A percentile compares a stretch with the other conserved stretches of the same genome.
phyloP scores from a whole-genome alignment of 2,329 filamentous ascomycete species.

The Fusarium verticillioides region DNA sequence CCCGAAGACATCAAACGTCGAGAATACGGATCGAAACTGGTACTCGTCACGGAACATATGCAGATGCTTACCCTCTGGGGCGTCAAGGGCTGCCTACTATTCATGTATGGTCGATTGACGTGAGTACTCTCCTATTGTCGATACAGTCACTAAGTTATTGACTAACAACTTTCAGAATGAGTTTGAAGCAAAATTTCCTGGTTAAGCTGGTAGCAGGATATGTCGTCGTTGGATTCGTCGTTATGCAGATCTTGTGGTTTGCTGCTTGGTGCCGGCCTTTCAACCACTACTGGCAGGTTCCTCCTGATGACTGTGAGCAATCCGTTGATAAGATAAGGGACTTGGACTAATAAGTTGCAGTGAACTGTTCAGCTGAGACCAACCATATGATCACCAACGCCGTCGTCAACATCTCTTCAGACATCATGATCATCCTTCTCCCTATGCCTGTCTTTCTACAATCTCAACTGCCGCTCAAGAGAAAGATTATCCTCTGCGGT shows the following conservation, averaged over 20 bases:
- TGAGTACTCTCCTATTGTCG: constrained; percentile 39
- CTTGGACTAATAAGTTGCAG: neutral
- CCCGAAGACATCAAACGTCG: constrained; percentile 55
- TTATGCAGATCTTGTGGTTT: constrained; percentile 62
- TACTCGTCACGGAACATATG: constrained; percentile 68
- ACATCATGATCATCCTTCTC: constrained; percentile 66
- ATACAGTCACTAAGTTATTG: rapidly evolving
- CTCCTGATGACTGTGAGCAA: constrained; percentile 55
- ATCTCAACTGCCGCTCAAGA: constrained; percentile 59
- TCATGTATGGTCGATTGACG: constrained; percentile 65
- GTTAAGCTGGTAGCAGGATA: constrained; percentile 61
- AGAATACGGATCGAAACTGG: constrained; percentile 67
- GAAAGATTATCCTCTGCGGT: constrained; percentile 62
- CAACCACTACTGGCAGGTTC: constrained; percentile 59
- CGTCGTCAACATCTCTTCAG: constrained; percentile 67
- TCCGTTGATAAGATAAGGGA: rapidly evolving
- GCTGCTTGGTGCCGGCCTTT: constrained; percentile 65
- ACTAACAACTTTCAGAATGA: constrained; percentile 46
- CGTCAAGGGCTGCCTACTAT: constrained; percentile 63
- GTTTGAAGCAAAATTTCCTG: constrained; percentile 55
- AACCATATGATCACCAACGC: constrained; percentile 68
- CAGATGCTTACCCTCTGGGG: constrained; percentile 69
- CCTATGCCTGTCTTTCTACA: constrained; percentile 63
- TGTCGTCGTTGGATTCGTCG: constrained; percentile 53
- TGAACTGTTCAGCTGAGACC: constrained; percentile 61